These are phyloP conservation scores for Desmodesmus armatus DNA, from an alignment of 139 green algal species.

Conservation along the genomic window DNA sequence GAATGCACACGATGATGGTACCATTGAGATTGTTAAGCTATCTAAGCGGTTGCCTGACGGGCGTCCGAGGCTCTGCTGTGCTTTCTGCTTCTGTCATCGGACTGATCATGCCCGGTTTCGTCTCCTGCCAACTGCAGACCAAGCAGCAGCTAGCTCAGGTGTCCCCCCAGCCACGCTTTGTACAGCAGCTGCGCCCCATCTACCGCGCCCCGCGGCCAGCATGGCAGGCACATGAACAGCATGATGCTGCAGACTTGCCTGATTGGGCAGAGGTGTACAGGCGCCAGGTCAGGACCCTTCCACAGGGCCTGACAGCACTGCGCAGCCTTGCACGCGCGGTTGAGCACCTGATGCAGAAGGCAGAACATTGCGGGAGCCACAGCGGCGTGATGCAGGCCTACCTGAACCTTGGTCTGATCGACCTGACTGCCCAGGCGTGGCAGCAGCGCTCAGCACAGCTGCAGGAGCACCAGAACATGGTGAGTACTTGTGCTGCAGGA, in stretches of 20 bases:
- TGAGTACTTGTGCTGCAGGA: not conserved
- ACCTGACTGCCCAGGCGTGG: not conserved
- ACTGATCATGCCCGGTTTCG: too few species aligned
- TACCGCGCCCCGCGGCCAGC: too few species aligned
- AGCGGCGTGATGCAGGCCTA: not conserved
- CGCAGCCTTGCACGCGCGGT: not conserved
- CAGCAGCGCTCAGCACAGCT: not conserved
- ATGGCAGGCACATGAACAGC: not conserved
- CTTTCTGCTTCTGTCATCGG: too few species aligned
- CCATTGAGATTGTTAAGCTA: too few species aligned
- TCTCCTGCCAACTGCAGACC: too few species aligned
- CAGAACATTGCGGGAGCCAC: not conserved
- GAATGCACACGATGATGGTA: too few species aligned
- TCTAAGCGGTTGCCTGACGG: too few species aligned
- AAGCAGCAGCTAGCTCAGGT: too few species aligned
- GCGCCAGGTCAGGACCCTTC: conserved; percentile 4
- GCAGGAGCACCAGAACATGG: not conserved
- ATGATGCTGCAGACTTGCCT: not conserved
- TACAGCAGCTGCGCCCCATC: too few species aligned
- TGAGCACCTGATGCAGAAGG: not conserved
- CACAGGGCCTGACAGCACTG: not conserved
- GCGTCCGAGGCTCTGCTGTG: too few species aligned
- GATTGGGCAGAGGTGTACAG: not conserved
- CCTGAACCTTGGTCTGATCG: conserved; percentile 14
- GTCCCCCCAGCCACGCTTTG: too few species aligned